These are phyloP conservation scores for Peronospora destructor DNA, from an alignment of 352 stramenopile species.

Conservation along the genomic window DNA sequence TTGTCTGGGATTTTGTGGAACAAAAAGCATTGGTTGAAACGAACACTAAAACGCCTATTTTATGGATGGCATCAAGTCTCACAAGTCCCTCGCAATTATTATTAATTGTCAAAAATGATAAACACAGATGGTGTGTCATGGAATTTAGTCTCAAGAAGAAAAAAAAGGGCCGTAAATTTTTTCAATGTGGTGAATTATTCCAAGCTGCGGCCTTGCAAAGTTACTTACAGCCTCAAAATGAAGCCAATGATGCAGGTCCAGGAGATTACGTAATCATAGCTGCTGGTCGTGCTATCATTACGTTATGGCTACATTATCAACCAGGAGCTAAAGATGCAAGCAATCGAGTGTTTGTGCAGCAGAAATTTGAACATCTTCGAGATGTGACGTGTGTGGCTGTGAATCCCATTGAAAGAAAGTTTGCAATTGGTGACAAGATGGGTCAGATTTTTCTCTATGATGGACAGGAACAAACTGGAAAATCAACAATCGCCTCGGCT, in stretches of 20 bases:
- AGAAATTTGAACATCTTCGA: conserved; percentile 43
- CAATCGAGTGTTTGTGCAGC: conserved; percentile 25
- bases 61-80: conserved; percentile 66
- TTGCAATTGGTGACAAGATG: conserved; percentile 51
- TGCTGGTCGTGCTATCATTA: conserved; percentile 32
- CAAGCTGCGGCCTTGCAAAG: conserved; percentile 48
- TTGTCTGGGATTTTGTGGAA: conserved; percentile 74
- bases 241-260: conserved; percentile 10
- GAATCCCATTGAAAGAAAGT: conserved; percentile 42
- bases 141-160: conserved; percentile 77
- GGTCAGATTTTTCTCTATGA: conserved; percentile 66
- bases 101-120: conserved; percentile 37
- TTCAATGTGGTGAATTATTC: conserved; percentile 50
- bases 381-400: conserved; percentile 58
- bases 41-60: conserved; percentile 35
- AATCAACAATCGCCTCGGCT: conserved; percentile 12
- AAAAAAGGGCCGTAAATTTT: conserved; percentile 33
- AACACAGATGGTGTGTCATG: conserved; percentile 38
- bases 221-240: conserved; percentile 21
- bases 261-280: conserved; percentile 52
- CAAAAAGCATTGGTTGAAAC: conserved; percentile 58
- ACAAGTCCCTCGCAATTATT: conserved; percentile 54
- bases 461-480: conserved; percentile 3
- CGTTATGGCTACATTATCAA: conserved; percentile 30
- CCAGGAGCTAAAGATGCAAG: conserved; percentile 18